Evolutionary conservation across 1,139 yeast genomes (phyloP), one percentile per base, ranked within the genome.

Genomic region (Nakaseomyces delphensis): DNA sequence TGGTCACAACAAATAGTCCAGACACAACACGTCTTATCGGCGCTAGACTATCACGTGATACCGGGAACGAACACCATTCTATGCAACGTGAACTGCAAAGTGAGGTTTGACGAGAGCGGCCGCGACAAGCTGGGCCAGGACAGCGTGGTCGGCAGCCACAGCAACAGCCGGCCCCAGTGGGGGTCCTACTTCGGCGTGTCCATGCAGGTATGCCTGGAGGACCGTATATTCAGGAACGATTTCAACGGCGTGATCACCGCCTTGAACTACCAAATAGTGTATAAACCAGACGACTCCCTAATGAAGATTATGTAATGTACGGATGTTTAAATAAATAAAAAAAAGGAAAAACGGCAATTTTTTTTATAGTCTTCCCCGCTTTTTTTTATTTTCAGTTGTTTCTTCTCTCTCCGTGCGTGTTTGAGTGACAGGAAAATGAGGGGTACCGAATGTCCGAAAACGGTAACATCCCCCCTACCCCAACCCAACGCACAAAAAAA

Each of bases 71-170:
- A 77, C 3, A 67, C 77, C 1, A 67, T 71, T 42, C 62, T 79
- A 3, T 68, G 81, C 19, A 70, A 73, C 44, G 68, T 77, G 14
- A 71, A 77, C 44, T 77, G 83, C 9, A 82, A 79, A 57, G 83
- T 82, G 8, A 69, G 79, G 48, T 82, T 82, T 54, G 91, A 83
- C 59, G 91, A 83, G 55, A 73, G 80, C 43, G 89, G 89, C 0
- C 71, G 67, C 48, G 78, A 75, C 48, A 71, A 79, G 54, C 55
- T 74, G 21, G 86, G 86, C 1, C 81, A 77, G 44, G 69, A 75
- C 24, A 74, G 83, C 0, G 76, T 68, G 48, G 59, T 66, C 33
- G 42, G 38, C 28, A 39, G 24, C 42, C 39, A 35, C 45, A 36
- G 46, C 40, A 33, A 38, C 25, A 45, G 53, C 14, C 66, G 70